Evolutionary conservation across 1,284 basidiomycete species (phyloP), one percentile per base, ranked within the genome.

Genomic region (Ceratobasidium sp.): DNA sequence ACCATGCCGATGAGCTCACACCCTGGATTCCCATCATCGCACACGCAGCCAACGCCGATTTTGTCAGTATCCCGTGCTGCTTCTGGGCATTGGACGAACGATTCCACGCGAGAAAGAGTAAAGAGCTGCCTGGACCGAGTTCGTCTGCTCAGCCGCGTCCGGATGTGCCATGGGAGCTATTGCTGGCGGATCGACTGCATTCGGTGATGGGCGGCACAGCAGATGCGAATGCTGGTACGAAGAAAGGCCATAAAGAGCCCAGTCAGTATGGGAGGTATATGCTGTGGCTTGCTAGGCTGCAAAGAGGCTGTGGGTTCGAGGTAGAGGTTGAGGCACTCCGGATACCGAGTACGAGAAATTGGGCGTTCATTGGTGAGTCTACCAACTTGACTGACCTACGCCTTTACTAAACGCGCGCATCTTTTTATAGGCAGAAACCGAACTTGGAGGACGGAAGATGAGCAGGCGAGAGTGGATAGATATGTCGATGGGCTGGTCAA

Each of bases 1-100:
- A 98, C 81, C 96, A 99, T 80, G 93, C 96, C 0, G 96, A 99
- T 81, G 96, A 99, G 78, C 85, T 99, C 18, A 97, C 96, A 55
- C 94, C 94, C 0, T 96, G 94, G 94, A 81, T 94, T 3, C 91
- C 94, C 0, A 84, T 95, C 0, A 82, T 94, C 6, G 86, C 91
- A 87, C 91, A 0, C 80, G 92, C 83, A 35, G 78, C 78, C 5
- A 88, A 89, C 0, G 86, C 88, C 0, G 94, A 93, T 0, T 95
- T 93, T 80, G 83, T 98, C 70, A 95, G 92, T 18, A 93, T 99
- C 47, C 96, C 96, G 0, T 98, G 97, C 79, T 98, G 97, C 79
- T 82, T 92, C 1, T 93, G 91, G 91, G 81, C 86, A 2, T 91
- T 93, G 77, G 92, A 94, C 76, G 80, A 84, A 87, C 64, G 86